phyloP scores from a whole-genome alignment of 306 rosid genomes.

The Lupinus albus region DNA sequence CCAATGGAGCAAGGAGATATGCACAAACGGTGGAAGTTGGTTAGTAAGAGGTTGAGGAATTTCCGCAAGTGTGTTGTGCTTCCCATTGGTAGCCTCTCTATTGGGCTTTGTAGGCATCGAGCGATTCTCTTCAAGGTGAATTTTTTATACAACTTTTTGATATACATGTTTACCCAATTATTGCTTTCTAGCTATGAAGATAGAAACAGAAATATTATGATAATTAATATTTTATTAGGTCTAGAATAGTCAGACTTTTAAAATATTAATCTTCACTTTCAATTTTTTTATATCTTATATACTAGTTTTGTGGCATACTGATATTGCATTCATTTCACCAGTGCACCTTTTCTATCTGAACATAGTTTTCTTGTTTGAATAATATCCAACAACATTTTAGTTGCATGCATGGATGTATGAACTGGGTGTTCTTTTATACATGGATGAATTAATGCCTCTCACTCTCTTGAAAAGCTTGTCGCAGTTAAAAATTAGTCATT shows the following conservation, averaged over 20 bases:
- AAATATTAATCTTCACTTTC: too few species aligned
- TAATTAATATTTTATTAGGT: too few species aligned
- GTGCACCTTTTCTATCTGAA: too few species aligned
- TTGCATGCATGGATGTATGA: constrained; percentile 10
- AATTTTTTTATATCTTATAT: too few species aligned
- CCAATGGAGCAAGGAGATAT: constrained; percentile 87
- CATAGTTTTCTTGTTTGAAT: too few species aligned
- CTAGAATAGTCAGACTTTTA: too few species aligned
- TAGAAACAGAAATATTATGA: too few species aligned
- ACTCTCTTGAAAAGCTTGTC: constrained; percentile 21
- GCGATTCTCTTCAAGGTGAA: constrained; percentile 97
- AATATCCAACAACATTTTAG: neutral
- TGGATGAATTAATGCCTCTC: constrained; percentile 16
- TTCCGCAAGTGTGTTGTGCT: constrained; percentile 81
- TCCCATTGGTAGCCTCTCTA: constrained; percentile 84
- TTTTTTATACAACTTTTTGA: neutral
- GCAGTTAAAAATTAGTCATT: constrained; percentile 3
- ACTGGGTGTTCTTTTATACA: constrained; percentile 17
- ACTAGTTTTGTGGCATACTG: too few species aligned
- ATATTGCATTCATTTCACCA: too few species aligned
- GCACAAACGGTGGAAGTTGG: constrained; percentile 80
- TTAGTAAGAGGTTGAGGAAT: constrained; percentile 75
- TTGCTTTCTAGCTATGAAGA: neutral
- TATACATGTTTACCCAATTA: neutral
- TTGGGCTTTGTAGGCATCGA: constrained; percentile 94